A percentile compares a stretch with the other conserved stretches of the same genome.
phyloP scores from a whole-genome alignment of 306 rosid species.

The Delonix regia region DNA sequence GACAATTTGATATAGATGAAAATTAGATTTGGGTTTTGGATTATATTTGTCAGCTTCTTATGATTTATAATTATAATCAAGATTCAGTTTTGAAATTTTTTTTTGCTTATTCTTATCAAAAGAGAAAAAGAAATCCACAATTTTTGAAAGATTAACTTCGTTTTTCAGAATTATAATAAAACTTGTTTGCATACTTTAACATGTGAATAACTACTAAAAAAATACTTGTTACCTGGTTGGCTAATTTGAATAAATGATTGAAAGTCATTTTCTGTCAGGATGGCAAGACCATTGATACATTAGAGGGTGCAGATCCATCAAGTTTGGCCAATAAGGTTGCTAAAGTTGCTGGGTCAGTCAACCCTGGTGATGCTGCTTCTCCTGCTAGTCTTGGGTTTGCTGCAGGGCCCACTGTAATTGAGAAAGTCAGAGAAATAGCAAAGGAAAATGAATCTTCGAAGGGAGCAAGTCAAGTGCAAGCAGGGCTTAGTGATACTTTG shows the following conservation, averaged over 20 bases:
- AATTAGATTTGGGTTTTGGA: not conserved
- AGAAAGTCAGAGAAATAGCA: slow-evolving; percentile 73
- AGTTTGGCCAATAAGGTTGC: slow-evolving; percentile 95
- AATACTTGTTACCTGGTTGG: not conserved
- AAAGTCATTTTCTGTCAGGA: slow-evolving; percentile 54
- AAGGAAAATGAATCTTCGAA: slow-evolving; percentile 62
- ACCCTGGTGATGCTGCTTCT: slow-evolving; percentile 81
- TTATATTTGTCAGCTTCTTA: slow-evolving; percentile 14
- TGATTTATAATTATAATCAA: not conserved
- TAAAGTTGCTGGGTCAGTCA: slow-evolving; percentile 74
- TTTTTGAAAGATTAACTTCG: not conserved
- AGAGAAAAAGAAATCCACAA: not conserved
- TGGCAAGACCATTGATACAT: slow-evolving; percentile 78
- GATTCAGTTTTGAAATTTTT: not conserved
- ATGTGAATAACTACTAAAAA: not conserved
- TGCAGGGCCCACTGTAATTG: slow-evolving; percentile 75
- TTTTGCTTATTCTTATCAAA: not conserved
- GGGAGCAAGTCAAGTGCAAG: slow-evolving; percentile 46
- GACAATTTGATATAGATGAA: slow-evolving; percentile 9
- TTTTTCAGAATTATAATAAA: slow-evolving; percentile 3
- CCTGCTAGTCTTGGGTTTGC: slow-evolving; percentile 95
- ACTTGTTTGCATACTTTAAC: not conserved
- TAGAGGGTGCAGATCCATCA: slow-evolving; percentile 99
- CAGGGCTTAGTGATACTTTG: slow-evolving; percentile 51
- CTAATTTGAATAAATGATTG: slow-evolving; percentile 22